These are phyloP conservation scores for Teratosphaeria viscida DNA, from an alignment of 2,329 filamentous ascomycete species.

Conservation along the genomic window DNA sequence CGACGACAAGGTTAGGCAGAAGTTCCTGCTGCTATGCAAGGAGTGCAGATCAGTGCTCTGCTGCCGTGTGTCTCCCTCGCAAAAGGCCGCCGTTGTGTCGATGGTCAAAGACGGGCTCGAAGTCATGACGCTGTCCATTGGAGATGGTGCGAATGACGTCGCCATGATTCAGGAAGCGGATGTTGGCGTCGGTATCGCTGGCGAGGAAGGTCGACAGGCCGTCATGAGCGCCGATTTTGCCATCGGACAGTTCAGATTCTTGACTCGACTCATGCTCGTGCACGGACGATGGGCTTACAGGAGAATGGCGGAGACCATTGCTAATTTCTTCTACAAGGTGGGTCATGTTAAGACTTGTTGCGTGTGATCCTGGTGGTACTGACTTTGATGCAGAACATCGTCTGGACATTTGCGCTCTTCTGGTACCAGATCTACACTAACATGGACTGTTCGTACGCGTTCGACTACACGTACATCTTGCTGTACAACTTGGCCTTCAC, in stretches of 20 bases:
- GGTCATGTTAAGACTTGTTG: slow-evolving; percentile 11
- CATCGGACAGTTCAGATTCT: slow-evolving; percentile 85
- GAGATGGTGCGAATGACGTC: slow-evolving; percentile 90
- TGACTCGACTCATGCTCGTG: slow-evolving; percentile 75
- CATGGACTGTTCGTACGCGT: slow-evolving; percentile 93
- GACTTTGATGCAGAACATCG: slow-evolving; percentile 58
- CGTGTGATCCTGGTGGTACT: slow-evolving; percentile 11
- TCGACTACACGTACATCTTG: slow-evolving; percentile 95
- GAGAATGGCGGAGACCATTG: slow-evolving; percentile 80
- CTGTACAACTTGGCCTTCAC: slow-evolving; percentile 96
- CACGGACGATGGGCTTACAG: slow-evolving; percentile 97
- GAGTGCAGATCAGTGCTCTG: slow-evolving; percentile 94
- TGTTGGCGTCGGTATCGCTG: slow-evolving; percentile 91
- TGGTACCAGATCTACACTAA: slow-evolving; percentile 96
- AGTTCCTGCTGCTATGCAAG: slow-evolving; percentile 91
- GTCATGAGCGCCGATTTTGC: slow-evolving; percentile 96
- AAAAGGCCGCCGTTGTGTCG: slow-evolving; percentile 92
- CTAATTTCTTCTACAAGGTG: slow-evolving; percentile 98
- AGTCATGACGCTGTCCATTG: slow-evolving; percentile 90
- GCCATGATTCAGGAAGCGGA: slow-evolving; percentile 97
- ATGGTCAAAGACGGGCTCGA: slow-evolving; percentile 93
- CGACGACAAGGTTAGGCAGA: slow-evolving; percentile 71
- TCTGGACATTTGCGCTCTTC: slow-evolving; percentile 94
- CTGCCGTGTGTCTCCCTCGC: slow-evolving; percentile 90
- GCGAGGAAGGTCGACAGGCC: slow-evolving; percentile 82